Evolutionary conservation across 2,329 filamentous ascomycete species (phyloP).

Genomic region (Trichoderma sp.): DNA sequence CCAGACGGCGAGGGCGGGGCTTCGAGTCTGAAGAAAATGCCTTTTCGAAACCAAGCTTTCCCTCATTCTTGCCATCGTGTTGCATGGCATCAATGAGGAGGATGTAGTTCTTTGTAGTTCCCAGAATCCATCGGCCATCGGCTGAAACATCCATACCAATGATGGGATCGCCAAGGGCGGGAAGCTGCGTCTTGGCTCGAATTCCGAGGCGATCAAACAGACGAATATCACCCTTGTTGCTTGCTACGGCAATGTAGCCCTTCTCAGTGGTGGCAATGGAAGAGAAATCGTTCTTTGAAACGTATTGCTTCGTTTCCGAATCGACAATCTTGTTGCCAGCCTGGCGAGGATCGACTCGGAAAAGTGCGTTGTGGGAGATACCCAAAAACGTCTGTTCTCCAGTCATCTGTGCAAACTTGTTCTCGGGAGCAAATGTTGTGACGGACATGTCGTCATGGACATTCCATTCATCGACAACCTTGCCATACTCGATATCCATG

Average conservation of each 20-base stretch:
- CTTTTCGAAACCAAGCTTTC: slow-evolving; percentile 97
- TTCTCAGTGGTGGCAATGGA: slow-evolving; percentile 93
- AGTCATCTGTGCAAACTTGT: slow-evolving; percentile 98
- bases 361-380: slow-evolving; percentile 89
- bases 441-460: slow-evolving; percentile 95
- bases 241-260: slow-evolving; percentile 94
- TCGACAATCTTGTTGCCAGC: slow-evolving; percentile 92
- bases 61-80: slow-evolving; percentile 91
- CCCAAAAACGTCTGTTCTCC: slow-evolving; percentile 93
- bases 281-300: slow-evolving; percentile 96
- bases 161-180: slow-evolving; percentile 92
- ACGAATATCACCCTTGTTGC: slow-evolving; percentile 96
- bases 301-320: slow-evolving; percentile 90
- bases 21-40: slow-evolving; percentile 91
- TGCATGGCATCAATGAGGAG: slow-evolving; percentile 91
- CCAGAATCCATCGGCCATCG: slow-evolving; percentile 93
- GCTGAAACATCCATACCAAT: slow-evolving; percentile 94
- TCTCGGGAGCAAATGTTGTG: slow-evolving; percentile 89
- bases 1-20: slow-evolving; percentile 87
- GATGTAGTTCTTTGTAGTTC: slow-evolving; percentile 91
- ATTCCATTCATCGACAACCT: slow-evolving; percentile 98
- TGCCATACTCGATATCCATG: slow-evolving; percentile 98
- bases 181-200: slow-evolving; percentile 96
- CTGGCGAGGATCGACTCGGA: slow-evolving; percentile 89
- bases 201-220: slow-evolving; percentile 96